Conservation (phyloP, 2,329 filamentous ascomycete genomes). For the Ophiostoma ips region DNA sequence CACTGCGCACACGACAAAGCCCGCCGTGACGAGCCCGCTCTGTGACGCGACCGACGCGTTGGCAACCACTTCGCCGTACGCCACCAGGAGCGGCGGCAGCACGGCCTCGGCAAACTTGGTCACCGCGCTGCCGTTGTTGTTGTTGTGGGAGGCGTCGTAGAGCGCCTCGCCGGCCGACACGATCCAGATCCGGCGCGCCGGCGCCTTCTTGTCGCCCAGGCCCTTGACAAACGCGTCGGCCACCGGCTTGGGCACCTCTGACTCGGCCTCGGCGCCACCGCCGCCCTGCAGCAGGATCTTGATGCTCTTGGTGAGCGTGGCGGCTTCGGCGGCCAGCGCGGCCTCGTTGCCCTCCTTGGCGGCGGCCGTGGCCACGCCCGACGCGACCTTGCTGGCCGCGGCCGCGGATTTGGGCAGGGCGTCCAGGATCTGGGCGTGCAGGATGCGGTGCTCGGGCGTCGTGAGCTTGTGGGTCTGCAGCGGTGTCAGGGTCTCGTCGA, state of each 20-base stretch:
- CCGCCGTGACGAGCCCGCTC: constrained; percentile 66
- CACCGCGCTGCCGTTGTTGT: no score
- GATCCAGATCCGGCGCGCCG: constrained; percentile 68
- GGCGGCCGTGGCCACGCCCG: constrained; percentile 52
- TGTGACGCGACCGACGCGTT: constrained; percentile 72
- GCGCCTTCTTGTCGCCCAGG: constrained; percentile 68
- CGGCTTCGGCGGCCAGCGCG: constrained; percentile 63
- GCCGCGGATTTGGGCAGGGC: constrained; percentile 41
- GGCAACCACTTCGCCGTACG: constrained; percentile 62
- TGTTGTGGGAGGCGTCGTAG: constrained; percentile 30
- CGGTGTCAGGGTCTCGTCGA: constrained; percentile 64
- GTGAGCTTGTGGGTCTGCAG: constrained; percentile 75
- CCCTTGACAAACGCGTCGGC: constrained; percentile 68
- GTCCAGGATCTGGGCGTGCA: constrained; percentile 70
- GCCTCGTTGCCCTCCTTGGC: constrained; percentile 81
- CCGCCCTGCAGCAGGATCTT: constrained; percentile 46
- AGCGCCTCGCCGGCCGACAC: constrained; percentile 59
- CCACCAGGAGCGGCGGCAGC: constrained; percentile 45
- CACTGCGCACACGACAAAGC: constrained; percentile 59
- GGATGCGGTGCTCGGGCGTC: constrained; percentile 67
- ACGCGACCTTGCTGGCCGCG: constrained; percentile 52
- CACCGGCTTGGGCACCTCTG: constrained; percentile 51
- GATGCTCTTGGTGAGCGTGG: constrained; percentile 53
- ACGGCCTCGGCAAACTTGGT: constrained; percentile 35
- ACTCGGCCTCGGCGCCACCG: constrained; percentile 49